Base-by-base conservation (phyloP, 225 moss, liverwort and hornwort species). In the Lunularia cruciata region DNA sequence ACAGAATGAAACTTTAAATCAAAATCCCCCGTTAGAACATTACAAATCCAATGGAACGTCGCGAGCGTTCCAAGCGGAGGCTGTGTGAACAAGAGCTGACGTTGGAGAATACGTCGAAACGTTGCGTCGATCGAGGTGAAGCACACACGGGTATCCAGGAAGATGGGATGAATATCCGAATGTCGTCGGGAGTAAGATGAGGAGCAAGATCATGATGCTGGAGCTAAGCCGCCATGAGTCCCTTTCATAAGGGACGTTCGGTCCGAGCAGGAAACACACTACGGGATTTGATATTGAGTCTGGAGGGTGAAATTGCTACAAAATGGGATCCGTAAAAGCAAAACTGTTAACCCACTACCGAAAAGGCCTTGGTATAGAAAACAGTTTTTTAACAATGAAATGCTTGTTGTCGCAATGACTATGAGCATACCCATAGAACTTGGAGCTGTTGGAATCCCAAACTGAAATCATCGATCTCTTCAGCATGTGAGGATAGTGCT, bases 61-160 rank as follows among this genome's bases (percentile, higher is more conserved):
- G 43, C 43, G 43, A 43, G 43, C 43, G 43, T 43, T 43, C 16
- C 43, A 16, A 43, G 43, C 11, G 16, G 43, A 43, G 43, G 16
- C 16, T 16, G 43, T 43, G 43, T 16, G 43, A 43, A 43, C 3
- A 16, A 43, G 11, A 43, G 1, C 16, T 43, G 43, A 43, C 43
- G 16, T 10, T 16, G 43, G 16, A 43, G 43, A 43, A 43, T 10
- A 0, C 11, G 61, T 40, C 61, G 39, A 61, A 61, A 61, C 61
- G 61, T 61, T 39, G 61, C 61, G 61, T 40, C 61, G 61, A 61
- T 60, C 60, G 57, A 57, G 19, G 16, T 14, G 0, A 27, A 16
- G 15, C 1, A 18, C 16, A 32, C 31, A 31, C 27, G 31, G 31
- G 0, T 12, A 12, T 3, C 27, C 1, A 43, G 28, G 55, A 56